These are phyloP conservation scores for Dactylis glomerata DNA, from an alignment of 176 grass and related monocot genomes.

Conservation along the genomic window DNA sequence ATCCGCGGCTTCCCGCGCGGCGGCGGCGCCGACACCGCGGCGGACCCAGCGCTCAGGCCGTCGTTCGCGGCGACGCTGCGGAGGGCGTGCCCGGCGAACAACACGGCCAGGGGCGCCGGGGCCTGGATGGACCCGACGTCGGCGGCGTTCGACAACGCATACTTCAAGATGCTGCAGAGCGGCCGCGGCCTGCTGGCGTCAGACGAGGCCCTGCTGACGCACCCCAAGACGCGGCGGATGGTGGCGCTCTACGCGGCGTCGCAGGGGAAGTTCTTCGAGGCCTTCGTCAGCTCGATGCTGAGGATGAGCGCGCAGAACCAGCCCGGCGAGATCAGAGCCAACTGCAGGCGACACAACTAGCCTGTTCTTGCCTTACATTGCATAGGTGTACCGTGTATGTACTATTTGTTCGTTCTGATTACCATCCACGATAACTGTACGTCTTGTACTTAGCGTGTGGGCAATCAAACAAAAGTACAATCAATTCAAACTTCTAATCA, in stretches of 20 bases:
- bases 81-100: constrained; percentile 64
- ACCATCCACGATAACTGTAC: background rate
- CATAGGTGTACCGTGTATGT: background rate
- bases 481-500: background rate
- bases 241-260: constrained; percentile 54
- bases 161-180: constrained; percentile 67
- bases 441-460: background rate
- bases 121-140: constrained; percentile 59
- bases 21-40: background rate
- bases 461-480: background rate
- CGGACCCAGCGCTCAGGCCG: constrained; percentile 53
- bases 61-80: constrained; percentile 63
- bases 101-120: constrained; percentile 54
- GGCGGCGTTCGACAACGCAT: constrained; percentile 71
- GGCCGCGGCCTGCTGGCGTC: constrained; percentile 65
- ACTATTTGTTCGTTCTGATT: background rate
- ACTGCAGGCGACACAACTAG: constrained; percentile 56
- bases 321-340: constrained; percentile 64
- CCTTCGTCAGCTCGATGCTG: constrained; percentile 74
- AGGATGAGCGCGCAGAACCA: constrained; percentile 64
- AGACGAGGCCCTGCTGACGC: constrained; percentile 72
- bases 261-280: constrained; percentile 52
- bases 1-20: constrained; percentile 42
- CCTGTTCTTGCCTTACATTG: background rate
- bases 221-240: constrained; percentile 61